Base-by-base conservation (phyloP, 345 rosid genomes). In the Boechera stricta region DNA sequence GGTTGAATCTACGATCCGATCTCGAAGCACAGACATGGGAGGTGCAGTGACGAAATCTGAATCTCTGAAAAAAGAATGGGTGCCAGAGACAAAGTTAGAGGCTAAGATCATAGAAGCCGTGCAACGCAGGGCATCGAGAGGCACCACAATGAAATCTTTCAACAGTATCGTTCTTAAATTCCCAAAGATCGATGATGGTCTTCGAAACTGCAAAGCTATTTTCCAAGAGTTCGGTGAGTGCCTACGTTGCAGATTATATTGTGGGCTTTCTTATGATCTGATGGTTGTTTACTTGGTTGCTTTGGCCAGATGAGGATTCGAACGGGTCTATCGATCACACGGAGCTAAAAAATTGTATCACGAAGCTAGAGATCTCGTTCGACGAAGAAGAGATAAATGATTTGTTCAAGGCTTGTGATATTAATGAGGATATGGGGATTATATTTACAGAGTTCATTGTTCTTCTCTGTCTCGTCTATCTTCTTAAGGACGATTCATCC, bases 391-490 rank as follows among this genome's bases (percentile, higher is more conserved):
- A 94, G 77, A 86, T 84, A 16, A 81, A 79, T 51, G 98, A 90
- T 82, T 85, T 95, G 74, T 95, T 92, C 57, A 75, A 82, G 66
- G 94, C 92, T 55, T 95, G 99, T 18, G 96, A 95, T 72, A 85
- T 94, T 9, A 89, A 90, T 35, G 87, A 88, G 33, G 90, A 92
- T 72, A 83, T 77, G 93, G 93, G 90, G 38, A 88, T 94, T 72
- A 82, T 86, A 49, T 94, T 94, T 88, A 89, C 88, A 28, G 99
- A 92, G 75, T 95, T 92, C 84, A 82, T 95, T 48, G 99, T 95
- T 41, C 92, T 92, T 70, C 93, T 95, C 49, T 90, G 99, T 76
- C 97, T 92, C 15, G 95, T 88, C 54, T 86, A 89, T 84, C 98
- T 95, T 80, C 87, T 95, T 55, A 89, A 92, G 81, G 91, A 84